These are phyloP conservation scores for Brachypodium distachyon DNA, from an alignment of 202 grass and related monocot genomes.

Conservation along the genomic window DNA sequence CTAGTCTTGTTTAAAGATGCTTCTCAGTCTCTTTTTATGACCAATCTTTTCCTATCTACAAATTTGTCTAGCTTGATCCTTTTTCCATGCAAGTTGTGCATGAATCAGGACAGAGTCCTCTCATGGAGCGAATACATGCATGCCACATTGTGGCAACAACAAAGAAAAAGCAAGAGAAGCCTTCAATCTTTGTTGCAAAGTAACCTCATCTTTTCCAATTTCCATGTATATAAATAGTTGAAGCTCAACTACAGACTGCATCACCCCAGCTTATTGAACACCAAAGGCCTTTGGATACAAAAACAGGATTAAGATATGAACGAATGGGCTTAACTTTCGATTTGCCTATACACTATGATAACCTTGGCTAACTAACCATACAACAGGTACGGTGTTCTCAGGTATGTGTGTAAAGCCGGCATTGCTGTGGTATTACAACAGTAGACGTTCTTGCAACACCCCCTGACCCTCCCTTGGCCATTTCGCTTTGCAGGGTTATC, in stretches of 20 bases:
- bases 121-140: too few species aligned
- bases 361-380: constrained; percentile 21
- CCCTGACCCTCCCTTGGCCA: neutral
- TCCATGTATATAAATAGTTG: neutral
- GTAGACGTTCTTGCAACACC: neutral
- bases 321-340: constrained; percentile 6
- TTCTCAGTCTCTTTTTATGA: too few species aligned
- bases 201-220: neutral
- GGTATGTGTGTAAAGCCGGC: neutral
- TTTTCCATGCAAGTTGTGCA: too few species aligned
- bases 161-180: too few species aligned
- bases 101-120: too few species aligned
- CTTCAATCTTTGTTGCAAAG: neutral
- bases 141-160: too few species aligned
- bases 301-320: constrained; percentile 26
- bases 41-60: too few species aligned
- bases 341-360: constrained; percentile 35
- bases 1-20: too few species aligned
- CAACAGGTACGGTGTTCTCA: neutral
- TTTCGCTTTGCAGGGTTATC: neutral
- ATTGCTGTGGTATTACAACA: neutral
- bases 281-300: neutral
- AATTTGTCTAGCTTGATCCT: too few species aligned
- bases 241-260: neutral
- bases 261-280: neutral